These are phyloP conservation scores for Bondarzewia mesenterica DNA, from an alignment of 1,284 basidiomycete species.

Conservation along the genomic window DNA sequence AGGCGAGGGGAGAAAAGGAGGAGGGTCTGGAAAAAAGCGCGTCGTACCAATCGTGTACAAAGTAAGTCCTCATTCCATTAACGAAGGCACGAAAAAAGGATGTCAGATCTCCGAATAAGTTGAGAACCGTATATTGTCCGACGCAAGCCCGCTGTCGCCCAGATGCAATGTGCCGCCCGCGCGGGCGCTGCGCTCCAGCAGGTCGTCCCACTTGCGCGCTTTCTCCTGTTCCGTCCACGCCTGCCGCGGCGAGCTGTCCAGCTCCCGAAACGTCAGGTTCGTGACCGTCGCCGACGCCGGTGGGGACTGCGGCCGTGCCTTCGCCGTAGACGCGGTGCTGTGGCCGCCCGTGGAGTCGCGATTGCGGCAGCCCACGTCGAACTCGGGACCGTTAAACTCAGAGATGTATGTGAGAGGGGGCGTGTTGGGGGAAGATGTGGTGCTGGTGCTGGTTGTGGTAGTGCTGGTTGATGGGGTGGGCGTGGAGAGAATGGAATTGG, in stretches of 20 bases:
- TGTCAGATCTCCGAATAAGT: not conserved
- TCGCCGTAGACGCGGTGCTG: constrained; percentile 14
- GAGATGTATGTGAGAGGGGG: not conserved
- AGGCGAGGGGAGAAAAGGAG: not conserved
- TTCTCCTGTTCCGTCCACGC: constrained; percentile 58
- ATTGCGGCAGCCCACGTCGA: constrained; percentile 1
- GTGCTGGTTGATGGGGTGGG: not conserved
- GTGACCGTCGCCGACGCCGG: constrained; percentile 28
- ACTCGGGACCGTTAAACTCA: constrained; percentile 13
- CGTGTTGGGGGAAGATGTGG: not conserved
- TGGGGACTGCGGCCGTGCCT: constrained; percentile 17
- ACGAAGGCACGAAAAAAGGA: too few relatives aligned
- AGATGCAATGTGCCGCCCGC: constrained; percentile 67
- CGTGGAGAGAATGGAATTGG: not conserved
- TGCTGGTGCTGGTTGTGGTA: not conserved
- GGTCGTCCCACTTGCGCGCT: constrained; percentile 57
- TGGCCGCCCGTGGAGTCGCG: constrained; percentile 10
- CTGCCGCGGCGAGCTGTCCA: constrained; percentile 24
- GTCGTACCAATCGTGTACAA: too few relatives aligned
- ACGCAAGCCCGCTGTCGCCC: constrained; percentile 33
- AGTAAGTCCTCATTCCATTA: too few relatives aligned
- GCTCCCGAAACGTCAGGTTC: constrained; percentile 42
- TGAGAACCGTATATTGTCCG: constrained; percentile 36
- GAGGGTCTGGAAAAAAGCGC: not conserved
- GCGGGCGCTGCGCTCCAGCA: constrained; percentile 51